A percentile compares a stretch with the other conserved stretches of the same genome.
Conservation (phyloP, 192 early-diverging fungal species). For the Funneliformis mosseae region DNA sequence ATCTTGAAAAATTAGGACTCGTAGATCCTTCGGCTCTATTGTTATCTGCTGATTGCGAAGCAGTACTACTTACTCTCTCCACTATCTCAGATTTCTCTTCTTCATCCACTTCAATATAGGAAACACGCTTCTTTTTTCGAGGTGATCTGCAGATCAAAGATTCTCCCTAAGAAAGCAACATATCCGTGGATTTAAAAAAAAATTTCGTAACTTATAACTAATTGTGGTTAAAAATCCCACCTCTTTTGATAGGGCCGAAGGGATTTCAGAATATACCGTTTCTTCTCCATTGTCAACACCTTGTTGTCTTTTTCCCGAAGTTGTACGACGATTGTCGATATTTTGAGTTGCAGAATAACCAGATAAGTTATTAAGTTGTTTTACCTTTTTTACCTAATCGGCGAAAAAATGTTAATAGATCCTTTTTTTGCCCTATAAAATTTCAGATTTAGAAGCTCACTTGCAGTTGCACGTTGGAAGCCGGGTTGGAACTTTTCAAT, state of each 20-base stretch:
- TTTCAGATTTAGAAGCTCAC: background rate
- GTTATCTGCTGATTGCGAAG: conserved; percentile 1
- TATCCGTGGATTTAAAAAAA: too few species aligned
- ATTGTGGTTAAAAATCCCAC: background rate
- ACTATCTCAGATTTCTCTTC: background rate
- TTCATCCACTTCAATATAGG: conserved; percentile 4
- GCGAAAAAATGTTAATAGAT: background rate
- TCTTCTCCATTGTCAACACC: conserved; percentile 2
- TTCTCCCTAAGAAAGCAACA: background rate
- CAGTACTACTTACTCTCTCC: background rate
- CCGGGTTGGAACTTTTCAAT: background rate
- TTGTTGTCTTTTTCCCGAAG: background rate
- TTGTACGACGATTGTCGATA: background rate
- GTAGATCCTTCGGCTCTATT: too few species aligned
- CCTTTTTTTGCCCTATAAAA: background rate
- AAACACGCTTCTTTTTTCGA: conserved; percentile 5
- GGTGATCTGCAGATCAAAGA: background rate
- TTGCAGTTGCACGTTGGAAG: too few species aligned
- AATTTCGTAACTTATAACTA: too few species aligned
- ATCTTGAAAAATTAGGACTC: too few species aligned
- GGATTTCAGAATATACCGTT: background rate
- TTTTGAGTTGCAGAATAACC: background rate
- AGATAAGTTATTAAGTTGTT: background rate
- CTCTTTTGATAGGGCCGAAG: background rate
- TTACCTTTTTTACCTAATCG: background rate